Percentiles rank a stretch among this genome's conserved stretches.
phyloP scores from a whole-genome alignment of 345 rosid species.

The Lumnitzera littorea region DNA sequence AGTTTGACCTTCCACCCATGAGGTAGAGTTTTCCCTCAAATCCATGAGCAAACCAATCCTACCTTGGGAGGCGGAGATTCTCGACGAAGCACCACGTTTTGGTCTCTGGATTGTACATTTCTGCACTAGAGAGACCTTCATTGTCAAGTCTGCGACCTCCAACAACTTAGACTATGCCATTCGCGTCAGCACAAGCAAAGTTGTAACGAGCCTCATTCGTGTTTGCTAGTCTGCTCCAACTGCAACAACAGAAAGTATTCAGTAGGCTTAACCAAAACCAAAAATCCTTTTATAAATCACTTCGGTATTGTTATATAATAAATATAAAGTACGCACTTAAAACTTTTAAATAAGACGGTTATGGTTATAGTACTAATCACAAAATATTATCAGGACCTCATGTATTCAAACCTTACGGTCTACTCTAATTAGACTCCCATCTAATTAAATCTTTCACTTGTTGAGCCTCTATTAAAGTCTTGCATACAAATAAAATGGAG shows the following conservation, averaged over 20 bases:
- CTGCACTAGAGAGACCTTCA: slow-evolving; percentile 64
- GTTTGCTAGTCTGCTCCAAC: slow-evolving; percentile 75
- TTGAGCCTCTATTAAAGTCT: too few relatives aligned
- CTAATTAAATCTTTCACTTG: too few relatives aligned
- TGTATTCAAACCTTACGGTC: too few relatives aligned
- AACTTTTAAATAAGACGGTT: too few relatives aligned
- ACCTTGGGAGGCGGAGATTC: slow-evolving; percentile 71
- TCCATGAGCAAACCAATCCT: slow-evolving; percentile 79
- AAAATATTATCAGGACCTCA: too few relatives aligned
- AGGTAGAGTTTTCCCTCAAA: slow-evolving; percentile 77
- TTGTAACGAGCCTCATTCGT: slow-evolving; percentile 74
- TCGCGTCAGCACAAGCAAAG: slow-evolving; percentile 86
- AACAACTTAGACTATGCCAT: slow-evolving; percentile 71
- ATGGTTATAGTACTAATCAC: too few relatives aligned
- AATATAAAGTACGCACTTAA: too few relatives aligned
- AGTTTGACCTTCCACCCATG: slow-evolving; percentile 94
- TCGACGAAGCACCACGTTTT: slow-evolving; percentile 58
- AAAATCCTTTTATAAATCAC: too few relatives aligned
- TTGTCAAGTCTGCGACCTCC: slow-evolving; percentile 80
- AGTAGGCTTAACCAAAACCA: too few relatives aligned
- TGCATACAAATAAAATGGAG: too few relatives aligned
- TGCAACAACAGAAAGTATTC: slow-evolving; percentile 19
- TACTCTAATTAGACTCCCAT: too few relatives aligned
- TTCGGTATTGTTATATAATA: too few relatives aligned
- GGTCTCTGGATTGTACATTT: slow-evolving; percentile 62